phyloP scores from a whole-genome alignment of 2,329 filamentous ascomycete genomes.

The Sporothrix dimorphospora region DNA sequence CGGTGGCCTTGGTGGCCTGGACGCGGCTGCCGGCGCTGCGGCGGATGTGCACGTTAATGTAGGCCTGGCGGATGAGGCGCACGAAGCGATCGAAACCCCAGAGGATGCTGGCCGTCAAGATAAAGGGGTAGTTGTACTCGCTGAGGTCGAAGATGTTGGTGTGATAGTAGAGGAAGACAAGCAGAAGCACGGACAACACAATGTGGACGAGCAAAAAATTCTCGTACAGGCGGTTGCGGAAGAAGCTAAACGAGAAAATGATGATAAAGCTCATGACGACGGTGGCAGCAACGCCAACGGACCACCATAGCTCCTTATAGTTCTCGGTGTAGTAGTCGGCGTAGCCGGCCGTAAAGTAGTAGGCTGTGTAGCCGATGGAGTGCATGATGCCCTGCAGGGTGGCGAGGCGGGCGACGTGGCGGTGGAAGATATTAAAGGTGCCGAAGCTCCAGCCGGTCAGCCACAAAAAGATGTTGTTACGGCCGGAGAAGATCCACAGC shows the following conservation, averaged over 20 bases:
- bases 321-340: background rate
- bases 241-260: conserved; percentile 53
- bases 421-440: conserved; percentile 69
- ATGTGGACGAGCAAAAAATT: conserved; percentile 51
- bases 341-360: conserved; percentile 4
- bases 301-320: conserved; percentile 23
- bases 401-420: conserved; percentile 65
- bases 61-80: conserved; percentile 48
- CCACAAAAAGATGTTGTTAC: conserved; percentile 69
- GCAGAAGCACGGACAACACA: conserved; percentile 44
- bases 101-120: conserved; percentile 30
- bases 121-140: conserved; percentile 33
- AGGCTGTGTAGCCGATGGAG: conserved; percentile 59
- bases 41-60: conserved; percentile 43
- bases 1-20: conserved; percentile 26
- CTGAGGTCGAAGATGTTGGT: conserved; percentile 28
- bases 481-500: conserved; percentile 58
- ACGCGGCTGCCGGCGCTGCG: conserved; percentile 23
- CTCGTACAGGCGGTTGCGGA: conserved; percentile 57
- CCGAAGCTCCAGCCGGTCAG: conserved; percentile 69
- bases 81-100: conserved; percentile 35
- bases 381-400: conserved; percentile 65
- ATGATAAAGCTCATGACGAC: conserved; percentile 51
- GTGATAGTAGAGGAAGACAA: conserved; percentile 43
- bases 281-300: conserved; percentile 40